Base-by-base conservation (phyloP, 163 green algal genomes). In the Scenedesmus sp. region DNA sequence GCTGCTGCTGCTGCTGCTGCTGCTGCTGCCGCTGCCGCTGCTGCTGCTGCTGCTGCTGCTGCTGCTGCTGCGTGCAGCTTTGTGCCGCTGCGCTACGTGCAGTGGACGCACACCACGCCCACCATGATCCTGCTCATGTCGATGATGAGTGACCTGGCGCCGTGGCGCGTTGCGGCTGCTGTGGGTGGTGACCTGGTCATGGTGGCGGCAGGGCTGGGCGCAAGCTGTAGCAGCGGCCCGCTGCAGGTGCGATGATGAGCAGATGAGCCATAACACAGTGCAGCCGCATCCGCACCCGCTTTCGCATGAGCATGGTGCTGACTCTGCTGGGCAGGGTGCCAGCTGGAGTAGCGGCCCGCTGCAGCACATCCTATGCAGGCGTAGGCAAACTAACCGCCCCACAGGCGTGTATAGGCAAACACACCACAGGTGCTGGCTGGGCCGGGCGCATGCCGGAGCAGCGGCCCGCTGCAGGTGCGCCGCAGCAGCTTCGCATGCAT, bases 111-210 rank as follows among this genome's bases (percentile, higher is more conserved):
- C 82, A 93, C 92, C 84, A 95, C 94, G 1, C 94, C 94, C 84
- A 96, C 91, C 60, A 95, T 96, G 93, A 86, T 96, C 5, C 93
- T 92, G 74, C 93, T 96, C 84, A 89, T 96, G 81, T 84, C 66
- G 1, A 88, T 96, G 82, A 90, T 92, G 79, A 88, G 92, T 9
- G 93, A 94, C 64, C 23, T 87, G 4, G 0, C 18, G 10, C 54
- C 62, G 0, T 16, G 64, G 26, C 60, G 91, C 60, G 26, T 94
- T 54, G 0, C 76, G 23, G 10, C 64, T 5, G 86, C 89, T 2
- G 26, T 94, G 5, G 82, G 59, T 2, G 91, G 55, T 4, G 94
- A 96, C 56, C 18, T 96, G 20, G 64, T 90, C 3, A 96, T 96
- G 94, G 92, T 96, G 23, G 1, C 93, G 2, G 91, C 91, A 0